Evolutionary conservation across 345 rosid species (phyloP).

Genomic region (Adansonia digitata): DNA sequence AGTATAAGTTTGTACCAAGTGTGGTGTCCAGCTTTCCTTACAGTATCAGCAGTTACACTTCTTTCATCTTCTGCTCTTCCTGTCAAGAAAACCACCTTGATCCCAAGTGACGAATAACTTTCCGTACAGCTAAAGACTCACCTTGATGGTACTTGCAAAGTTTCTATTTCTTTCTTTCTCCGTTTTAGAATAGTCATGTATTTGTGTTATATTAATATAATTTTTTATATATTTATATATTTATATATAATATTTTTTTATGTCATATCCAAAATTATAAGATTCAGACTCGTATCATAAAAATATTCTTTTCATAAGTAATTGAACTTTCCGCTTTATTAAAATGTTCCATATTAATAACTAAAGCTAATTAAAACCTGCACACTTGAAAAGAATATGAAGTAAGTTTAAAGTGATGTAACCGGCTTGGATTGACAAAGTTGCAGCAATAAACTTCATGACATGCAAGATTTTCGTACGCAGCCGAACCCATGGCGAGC

Average conservation of each 20-base stretch:
- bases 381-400: background rate
- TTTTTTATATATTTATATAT: no score
- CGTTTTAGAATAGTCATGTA: no score
- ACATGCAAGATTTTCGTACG: no score
- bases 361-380: background rate
- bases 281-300: background rate
- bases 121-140: slow-evolving; percentile 26
- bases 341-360: background rate
- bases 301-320: background rate
- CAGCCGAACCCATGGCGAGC: slow-evolving; percentile 37
- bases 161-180: no score
- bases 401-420: background rate
- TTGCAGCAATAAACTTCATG: background rate
- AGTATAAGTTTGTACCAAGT: slow-evolving; percentile 38
- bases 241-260: no score
- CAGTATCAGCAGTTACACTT: slow-evolving; percentile 21
- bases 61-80: slow-evolving; percentile 33
- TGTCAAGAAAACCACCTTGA: slow-evolving; percentile 37
- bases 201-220: no score
- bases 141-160: no score
- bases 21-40: slow-evolving; percentile 32
- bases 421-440: no score
- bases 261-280: no score
- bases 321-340: background rate
- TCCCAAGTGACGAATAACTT: slow-evolving; percentile 26